These are phyloP conservation scores for Candida parachauliodes DNA, from an alignment of 805 yeast species.

Conservation along the genomic window DNA sequence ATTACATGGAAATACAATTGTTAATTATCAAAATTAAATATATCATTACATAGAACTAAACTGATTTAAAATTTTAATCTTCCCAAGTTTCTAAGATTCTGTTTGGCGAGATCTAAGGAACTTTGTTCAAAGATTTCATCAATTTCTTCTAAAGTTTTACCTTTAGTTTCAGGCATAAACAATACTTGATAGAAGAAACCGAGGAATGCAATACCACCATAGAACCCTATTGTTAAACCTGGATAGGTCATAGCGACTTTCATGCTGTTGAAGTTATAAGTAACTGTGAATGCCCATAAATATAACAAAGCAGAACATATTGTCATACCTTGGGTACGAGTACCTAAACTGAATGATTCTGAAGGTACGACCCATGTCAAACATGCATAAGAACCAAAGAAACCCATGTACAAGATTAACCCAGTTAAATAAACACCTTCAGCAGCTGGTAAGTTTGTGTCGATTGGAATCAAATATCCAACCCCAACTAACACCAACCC, in stretches of 20 bases:
- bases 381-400: slow-evolving; percentile 65
- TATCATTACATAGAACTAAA: background rate
- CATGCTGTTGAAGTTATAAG: slow-evolving; percentile 61
- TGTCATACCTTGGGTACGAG: slow-evolving; percentile 66
- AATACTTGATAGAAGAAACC: slow-evolving; percentile 52
- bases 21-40: background rate
- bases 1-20: too few species aligned
- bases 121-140: slow-evolving; percentile 57
- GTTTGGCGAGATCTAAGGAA: slow-evolving; percentile 34
- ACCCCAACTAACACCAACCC: slow-evolving; percentile 60
- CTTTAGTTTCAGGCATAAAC: slow-evolving; percentile 71
- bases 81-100: slow-evolving; percentile 31
- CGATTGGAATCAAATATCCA: slow-evolving; percentile 44
- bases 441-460: slow-evolving; percentile 42
- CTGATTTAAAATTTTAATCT: slow-evolving; percentile 9
- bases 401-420: slow-evolving; percentile 58
- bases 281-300: slow-evolving; percentile 61
- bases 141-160: slow-evolving; percentile 67
- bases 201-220: slow-evolving; percentile 61
- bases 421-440: slow-evolving; percentile 63
- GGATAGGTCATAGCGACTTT: slow-evolving; percentile 53
- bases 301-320: slow-evolving; percentile 52
- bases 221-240: slow-evolving; percentile 63
- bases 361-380: slow-evolving; percentile 70
- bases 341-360: slow-evolving; percentile 55